These are phyloP conservation scores for Dothistroma septosporum DNA, from an alignment of 2,329 filamentous ascomycete genomes.

Conservation along the genomic window DNA sequence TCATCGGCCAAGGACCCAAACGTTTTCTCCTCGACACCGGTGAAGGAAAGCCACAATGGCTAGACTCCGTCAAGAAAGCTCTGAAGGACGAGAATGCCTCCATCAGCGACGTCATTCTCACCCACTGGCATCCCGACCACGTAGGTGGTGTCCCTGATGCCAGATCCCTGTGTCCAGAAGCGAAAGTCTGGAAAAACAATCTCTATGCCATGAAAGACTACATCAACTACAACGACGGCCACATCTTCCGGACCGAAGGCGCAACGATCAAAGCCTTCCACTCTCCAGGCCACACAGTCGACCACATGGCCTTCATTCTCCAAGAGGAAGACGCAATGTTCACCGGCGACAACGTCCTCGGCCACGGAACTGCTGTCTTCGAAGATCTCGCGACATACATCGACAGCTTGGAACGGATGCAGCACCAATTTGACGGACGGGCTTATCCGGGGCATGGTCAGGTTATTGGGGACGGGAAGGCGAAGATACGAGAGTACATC, in stretches of 20 bases:
- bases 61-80: constrained; percentile 58
- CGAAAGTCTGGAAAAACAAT: constrained; percentile 27
- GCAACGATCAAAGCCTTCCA: constrained; percentile 64
- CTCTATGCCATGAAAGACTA: constrained; percentile 34
- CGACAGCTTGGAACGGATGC: constrained; percentile 65
- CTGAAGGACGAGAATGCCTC: constrained; percentile 65
- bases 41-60: constrained; percentile 74
- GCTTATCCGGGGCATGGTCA: constrained; percentile 88
- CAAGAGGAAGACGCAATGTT: constrained; percentile 78
- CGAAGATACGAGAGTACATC: constrained; percentile 78
- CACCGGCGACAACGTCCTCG: constrained; percentile 83
- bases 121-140: constrained; percentile 92
- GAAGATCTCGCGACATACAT: constrained; percentile 71
- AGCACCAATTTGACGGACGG: constrained; percentile 57
- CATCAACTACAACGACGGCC: constrained; percentile 53
- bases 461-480: constrained; percentile 66
- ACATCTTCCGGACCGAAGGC: constrained; percentile 55
- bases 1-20: constrained; percentile 68
- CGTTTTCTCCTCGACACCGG: constrained; percentile 88
- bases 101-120: constrained; percentile 69
- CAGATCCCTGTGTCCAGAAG: constrained; percentile 4
- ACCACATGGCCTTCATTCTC: constrained; percentile 72
- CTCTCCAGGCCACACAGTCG: constrained; percentile 71
- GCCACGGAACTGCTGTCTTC: constrained; percentile 76
- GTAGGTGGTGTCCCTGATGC: constrained; percentile 59